Conservation (phyloP, 129 eudicot species). For the Apium graveolens region DNA sequence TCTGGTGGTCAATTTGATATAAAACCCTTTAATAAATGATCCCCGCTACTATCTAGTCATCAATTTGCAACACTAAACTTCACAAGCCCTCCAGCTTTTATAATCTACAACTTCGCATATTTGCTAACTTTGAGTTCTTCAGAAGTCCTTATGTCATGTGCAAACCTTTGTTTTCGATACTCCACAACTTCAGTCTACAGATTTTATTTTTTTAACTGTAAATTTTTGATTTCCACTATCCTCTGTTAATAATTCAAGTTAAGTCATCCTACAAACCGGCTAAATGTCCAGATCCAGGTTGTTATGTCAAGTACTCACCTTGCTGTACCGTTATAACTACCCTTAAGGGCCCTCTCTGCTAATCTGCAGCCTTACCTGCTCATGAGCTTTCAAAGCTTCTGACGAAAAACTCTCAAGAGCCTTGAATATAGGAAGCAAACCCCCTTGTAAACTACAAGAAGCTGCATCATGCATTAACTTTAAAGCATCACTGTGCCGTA, state of each 20-base stretch:
- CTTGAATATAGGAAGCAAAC: slow-evolving; percentile 82
- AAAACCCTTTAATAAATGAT: too few relatives aligned
- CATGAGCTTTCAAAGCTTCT: slow-evolving; percentile 72
- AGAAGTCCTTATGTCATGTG: not conserved
- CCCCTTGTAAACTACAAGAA: slow-evolving; percentile 77
- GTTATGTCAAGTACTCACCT: not conserved
- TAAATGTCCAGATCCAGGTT: not conserved
- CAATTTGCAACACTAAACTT: not conserved
- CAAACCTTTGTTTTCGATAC: not conserved
- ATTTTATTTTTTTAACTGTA: not conserved
- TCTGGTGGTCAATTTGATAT: too few relatives aligned
- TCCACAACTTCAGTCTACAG: not conserved
- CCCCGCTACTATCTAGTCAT: not conserved
- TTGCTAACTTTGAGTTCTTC: not conserved
- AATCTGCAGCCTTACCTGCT: slow-evolving; percentile 55
- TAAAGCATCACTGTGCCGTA: slow-evolving; percentile 62
- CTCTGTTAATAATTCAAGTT: not conserved
- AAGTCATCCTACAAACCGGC: not conserved
- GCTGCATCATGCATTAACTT: slow-evolving; percentile 72
- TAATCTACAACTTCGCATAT: not conserved
- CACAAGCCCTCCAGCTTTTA: not conserved
- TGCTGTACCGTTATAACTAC: not conserved
- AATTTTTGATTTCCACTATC: not conserved
- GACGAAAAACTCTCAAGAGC: slow-evolving; percentile 76
- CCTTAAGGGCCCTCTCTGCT: slow-evolving; percentile 6